phyloP scores from a whole-genome alignment of 2,329 filamentous ascomycete genomes.

The Huntiella decipiens region DNA sequence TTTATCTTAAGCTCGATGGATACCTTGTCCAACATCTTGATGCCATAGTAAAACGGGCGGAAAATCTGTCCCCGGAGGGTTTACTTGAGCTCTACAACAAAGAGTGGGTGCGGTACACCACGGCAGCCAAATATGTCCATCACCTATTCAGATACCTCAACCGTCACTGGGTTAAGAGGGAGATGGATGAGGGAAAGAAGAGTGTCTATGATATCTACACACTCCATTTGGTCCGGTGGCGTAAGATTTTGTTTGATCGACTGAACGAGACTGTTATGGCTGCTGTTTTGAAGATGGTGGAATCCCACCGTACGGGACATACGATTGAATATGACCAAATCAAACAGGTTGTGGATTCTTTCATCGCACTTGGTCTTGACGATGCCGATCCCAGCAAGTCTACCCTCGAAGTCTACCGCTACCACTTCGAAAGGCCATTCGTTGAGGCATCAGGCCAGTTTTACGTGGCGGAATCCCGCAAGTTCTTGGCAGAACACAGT shows the following conservation, averaged over 20 bases:
- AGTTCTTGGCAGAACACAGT: slow-evolving; percentile 89
- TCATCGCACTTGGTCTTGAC: slow-evolving; percentile 84
- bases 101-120: slow-evolving; percentile 92
- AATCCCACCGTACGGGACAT: slow-evolving; percentile 93
- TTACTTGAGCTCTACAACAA: slow-evolving; percentile 84
- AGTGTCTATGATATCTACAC: slow-evolving; percentile 97
- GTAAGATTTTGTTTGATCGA: slow-evolving; percentile 67
- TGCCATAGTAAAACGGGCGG: slow-evolving; percentile 52
- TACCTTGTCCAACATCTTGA: slow-evolving; percentile 66
- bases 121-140: slow-evolving; percentile 91
- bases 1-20: slow-evolving; percentile 77
- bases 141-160: slow-evolving; percentile 94
- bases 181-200: slow-evolving; percentile 98
- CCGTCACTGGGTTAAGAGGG: slow-evolving; percentile 94
- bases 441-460: slow-evolving; percentile 66
- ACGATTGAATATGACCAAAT: slow-evolving; percentile 95
- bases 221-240: slow-evolving; percentile 88
- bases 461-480: slow-evolving; percentile 80
- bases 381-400: slow-evolving; percentile 85
- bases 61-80: slow-evolving; percentile 72
- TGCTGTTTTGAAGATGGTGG: slow-evolving; percentile 81
- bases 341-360: slow-evolving; percentile 91
- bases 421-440: slow-evolving; percentile 85
- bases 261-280: slow-evolving; percentile 85
- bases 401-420: slow-evolving; percentile 84